These are phyloP conservation scores for Tuber calosporum DNA, from an alignment of 495 filamentous ascomycete genomes.

Conservation along the genomic window DNA sequence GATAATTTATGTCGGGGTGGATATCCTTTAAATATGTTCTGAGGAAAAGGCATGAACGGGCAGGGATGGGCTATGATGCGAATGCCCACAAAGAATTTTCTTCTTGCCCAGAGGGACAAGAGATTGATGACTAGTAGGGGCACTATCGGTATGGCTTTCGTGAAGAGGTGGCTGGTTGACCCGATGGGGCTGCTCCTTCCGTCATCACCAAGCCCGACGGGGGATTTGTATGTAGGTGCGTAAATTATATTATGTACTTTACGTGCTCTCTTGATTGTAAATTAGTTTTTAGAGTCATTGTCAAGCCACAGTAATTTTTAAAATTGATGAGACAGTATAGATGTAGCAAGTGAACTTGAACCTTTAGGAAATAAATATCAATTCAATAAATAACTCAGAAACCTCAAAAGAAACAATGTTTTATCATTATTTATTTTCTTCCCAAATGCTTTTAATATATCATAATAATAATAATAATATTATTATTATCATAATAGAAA, in stretches of 20 bases:
- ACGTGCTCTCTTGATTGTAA: conserved; percentile 24
- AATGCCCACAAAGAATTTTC: conserved; percentile 23
- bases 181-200: conserved; percentile 25
- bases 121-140: conserved; percentile 15
- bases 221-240: conserved; percentile 18
- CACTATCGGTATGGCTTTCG: conserved; percentile 2
- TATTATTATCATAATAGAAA: too few relatives aligned
- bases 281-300: too few relatives aligned
- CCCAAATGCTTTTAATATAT: too few relatives aligned
- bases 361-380: too few relatives aligned
- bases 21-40: conserved; percentile 32
- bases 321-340: too few relatives aligned
- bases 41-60: conserved; percentile 16
- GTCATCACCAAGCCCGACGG: conserved; percentile 25
- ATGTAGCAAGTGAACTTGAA: too few relatives aligned
- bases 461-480: too few relatives aligned
- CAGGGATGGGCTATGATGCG: conserved; percentile 27
- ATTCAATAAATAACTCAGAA: too few relatives aligned
- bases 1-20: conserved; percentile 27
- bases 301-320: too few relatives aligned
- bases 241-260: not conserved
- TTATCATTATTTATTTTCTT: too few relatives aligned
- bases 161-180: not conserved
- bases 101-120: conserved; percentile 19
- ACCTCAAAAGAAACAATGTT: too few relatives aligned